Base-by-base conservation (phyloP, 2,329 filamentous ascomycete genomes). In the Aureobasidium subglaciale region DNA sequence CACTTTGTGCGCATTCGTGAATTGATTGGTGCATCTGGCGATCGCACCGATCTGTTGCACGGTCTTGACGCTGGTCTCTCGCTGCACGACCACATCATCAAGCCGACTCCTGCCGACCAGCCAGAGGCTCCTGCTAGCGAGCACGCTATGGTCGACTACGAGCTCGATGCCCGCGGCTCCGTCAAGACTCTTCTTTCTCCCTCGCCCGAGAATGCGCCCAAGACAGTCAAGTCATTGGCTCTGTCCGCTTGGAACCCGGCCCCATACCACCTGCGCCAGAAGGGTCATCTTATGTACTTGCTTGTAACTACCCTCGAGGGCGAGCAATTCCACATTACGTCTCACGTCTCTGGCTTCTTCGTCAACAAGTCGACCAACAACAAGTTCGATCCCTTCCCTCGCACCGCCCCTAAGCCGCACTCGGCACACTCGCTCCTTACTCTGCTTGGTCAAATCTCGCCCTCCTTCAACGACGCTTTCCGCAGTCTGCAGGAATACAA, bases 201-300 rank as follows among this genome's bases (percentile, higher is more conserved):
- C 53, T 70, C 79, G 32, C 78, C 84, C 59, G 81, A 85, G 15
- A 74, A 85, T 18, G 78, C 87, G 3, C 92, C 92, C 2, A 96
- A 92, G 78, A 96, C 91, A 1, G 80, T 99, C 63, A 97, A 96
- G 75, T 82, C 85, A 13, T 83, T 99, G 53, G 84, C 88, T 27
- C 77, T 99, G 27, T 97, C 93, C 13, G 80, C 90, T 5, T 99
- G 93, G 93, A 97, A 97, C 73, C 93, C 95, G 34, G 91, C 92
- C 37, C 93, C 93, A 43, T 90, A 92, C 69, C 84, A 95, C 68
- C 81, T 96, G 52, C 85, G 91, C 62, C 90, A 95, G 68, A 90
- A 88, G 68, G 93, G 93, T 20, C 93, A 99, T 70, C 77, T 99
- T 57, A 80, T 99, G 46, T 99, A 99, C 71, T 79, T 99, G 18